Conservation (phyloP, 495 filamentous ascomycete genomes). For the Penicillium turbatum region DNA sequence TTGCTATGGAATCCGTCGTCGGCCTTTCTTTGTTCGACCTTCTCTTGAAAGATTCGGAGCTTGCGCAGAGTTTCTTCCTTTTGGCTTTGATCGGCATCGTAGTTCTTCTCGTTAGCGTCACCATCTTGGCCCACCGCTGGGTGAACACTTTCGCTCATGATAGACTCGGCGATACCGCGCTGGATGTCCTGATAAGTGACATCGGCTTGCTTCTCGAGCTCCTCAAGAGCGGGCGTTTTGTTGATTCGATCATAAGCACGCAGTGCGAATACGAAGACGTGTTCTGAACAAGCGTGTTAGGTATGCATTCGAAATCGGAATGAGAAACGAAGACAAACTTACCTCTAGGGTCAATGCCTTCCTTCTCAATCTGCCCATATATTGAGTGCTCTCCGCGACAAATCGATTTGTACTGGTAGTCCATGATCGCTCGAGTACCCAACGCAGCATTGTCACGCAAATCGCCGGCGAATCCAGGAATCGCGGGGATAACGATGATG, state of each 20-base stretch:
- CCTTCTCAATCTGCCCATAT: constrained; percentile 67
- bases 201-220: constrained; percentile 71
- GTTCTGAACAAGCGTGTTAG: constrained; percentile 36
- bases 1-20: constrained; percentile 41
- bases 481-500: constrained; percentile 82
- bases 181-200: constrained; percentile 83
- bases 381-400: constrained; percentile 88
- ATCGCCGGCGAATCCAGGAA: constrained; percentile 93
- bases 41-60: constrained; percentile 62
- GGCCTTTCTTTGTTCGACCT: constrained; percentile 38
- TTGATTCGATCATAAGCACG: constrained; percentile 88
- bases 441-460: constrained; percentile 73
- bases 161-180: constrained; percentile 75
- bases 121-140: constrained; percentile 51
- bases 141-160: constrained; percentile 73
- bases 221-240: constrained; percentile 61
- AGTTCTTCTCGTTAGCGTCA: constrained; percentile 39
- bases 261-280: constrained; percentile 91
- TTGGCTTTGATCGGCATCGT: constrained; percentile 32
- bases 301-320: not conserved
- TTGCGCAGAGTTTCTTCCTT: constrained; percentile 46
- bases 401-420: constrained; percentile 97
- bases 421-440: constrained; percentile 93
- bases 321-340: not conserved
- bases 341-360: constrained; percentile 71